Percentiles rank a stretch among this genome's conserved stretches.
These are phyloP conservation scores for Colletotrichum ledebouriae DNA, from an alignment of 2,329 filamentous ascomycete species.

Conservation along the genomic window DNA sequence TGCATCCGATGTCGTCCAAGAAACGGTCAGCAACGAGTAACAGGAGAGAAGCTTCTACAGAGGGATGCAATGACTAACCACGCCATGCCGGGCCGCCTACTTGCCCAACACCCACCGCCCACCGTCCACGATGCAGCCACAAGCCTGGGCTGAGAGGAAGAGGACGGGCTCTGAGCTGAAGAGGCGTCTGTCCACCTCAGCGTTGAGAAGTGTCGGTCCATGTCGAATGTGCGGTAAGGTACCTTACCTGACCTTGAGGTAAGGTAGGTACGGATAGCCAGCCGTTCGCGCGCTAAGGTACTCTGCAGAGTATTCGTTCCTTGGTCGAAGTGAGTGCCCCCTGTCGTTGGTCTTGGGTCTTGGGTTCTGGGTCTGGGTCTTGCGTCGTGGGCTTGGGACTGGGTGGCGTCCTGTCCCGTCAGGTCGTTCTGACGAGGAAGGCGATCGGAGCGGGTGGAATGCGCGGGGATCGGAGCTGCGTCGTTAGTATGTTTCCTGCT, in stretches of 20 bases:
- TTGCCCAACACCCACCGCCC: constrained; percentile 2
- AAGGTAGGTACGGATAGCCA: too few species aligned
- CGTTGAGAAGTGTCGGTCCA: too few species aligned
- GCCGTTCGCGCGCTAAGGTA: too few species aligned
- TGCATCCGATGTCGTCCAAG: too few species aligned
- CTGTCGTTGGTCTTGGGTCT: too few species aligned
- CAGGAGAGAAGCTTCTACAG: constrained; percentile 1
- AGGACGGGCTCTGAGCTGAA: constrained; percentile 10
- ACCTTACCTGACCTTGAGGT: too few species aligned
- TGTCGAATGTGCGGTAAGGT: too few species aligned
- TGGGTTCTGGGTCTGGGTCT: too few species aligned
- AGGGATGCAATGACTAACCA: constrained; percentile 8
- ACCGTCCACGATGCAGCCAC: constrained; percentile 34
- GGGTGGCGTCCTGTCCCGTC: neutral
- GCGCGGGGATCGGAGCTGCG: constrained; percentile 37
- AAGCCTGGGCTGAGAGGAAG: constrained; percentile 11
- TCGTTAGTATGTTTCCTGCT: constrained; percentile 16
- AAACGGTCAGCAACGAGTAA: neutral
- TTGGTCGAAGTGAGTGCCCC: too few species aligned
- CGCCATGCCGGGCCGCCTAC: neutral
- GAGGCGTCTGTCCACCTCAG: constrained; percentile 11
- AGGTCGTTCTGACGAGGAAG: constrained; percentile 20
- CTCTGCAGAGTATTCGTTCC: too few species aligned
- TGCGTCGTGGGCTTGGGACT: neutral
- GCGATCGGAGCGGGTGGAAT: constrained; percentile 41